phyloP scores from a whole-genome alignment of 2,329 filamentous ascomycete genomes.

The Scytalidium sp. region DNA sequence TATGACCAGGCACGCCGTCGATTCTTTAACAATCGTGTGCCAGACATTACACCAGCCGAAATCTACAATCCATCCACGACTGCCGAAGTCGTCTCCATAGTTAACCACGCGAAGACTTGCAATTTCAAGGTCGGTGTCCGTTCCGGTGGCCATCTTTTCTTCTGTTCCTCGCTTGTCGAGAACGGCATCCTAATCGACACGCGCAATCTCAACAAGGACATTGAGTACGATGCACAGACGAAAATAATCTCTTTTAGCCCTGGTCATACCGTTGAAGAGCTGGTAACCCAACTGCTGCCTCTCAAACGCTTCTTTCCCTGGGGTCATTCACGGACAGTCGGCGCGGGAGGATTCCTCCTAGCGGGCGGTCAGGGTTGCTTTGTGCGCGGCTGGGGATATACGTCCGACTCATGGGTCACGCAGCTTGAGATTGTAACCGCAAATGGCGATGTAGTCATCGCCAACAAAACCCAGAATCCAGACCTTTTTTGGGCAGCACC shows the following conservation, averaged over 20 bases:
- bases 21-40: not conserved
- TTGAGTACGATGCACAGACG: conserved; percentile 15
- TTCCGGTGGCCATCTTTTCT: conserved; percentile 16
- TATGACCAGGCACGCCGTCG: not conserved
- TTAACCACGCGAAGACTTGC: conserved; percentile 2
- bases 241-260: conserved; percentile 15
- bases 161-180: conserved; percentile 11
- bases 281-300: conserved; percentile 3
- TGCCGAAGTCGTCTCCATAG: not conserved
- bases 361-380: conserved; percentile 28
- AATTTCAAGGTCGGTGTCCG: conserved; percentile 10
- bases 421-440: conserved; percentile 29
- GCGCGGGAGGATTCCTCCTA: conserved; percentile 22
- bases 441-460: conserved; percentile 23
- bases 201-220: conserved; percentile 10
- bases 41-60: not conserved
- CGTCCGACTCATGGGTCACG: conserved; percentile 19
- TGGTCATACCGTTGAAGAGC: conserved; percentile 13
- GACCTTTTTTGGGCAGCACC: conserved; percentile 35
- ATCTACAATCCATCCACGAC: not conserved
- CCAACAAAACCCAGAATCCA: conserved; percentile 21
- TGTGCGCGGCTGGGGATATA: conserved; percentile 25
- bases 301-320: conserved; percentile 20
- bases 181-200: conserved; percentile 19
- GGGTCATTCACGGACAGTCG: conserved; percentile 25